Evolutionary conservation across 176 grass and related monocot species (phyloP).

Genomic region (Musa schizocarpa): DNA sequence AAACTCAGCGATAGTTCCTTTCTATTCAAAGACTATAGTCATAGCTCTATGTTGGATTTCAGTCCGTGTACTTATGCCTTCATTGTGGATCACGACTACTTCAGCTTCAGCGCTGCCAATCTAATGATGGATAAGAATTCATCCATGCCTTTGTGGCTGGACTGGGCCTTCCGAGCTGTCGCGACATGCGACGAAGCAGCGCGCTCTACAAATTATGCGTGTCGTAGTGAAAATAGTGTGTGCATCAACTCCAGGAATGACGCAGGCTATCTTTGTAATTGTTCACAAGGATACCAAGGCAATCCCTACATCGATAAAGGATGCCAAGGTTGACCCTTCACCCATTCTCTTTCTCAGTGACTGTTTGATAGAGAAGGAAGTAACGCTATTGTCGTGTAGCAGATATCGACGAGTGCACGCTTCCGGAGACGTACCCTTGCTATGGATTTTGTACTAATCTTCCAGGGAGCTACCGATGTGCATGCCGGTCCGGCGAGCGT

Average conservation of each 20-base stretch:
- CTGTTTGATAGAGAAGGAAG: background rate
- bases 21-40: background rate
- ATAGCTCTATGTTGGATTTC: conserved; percentile 6
- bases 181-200: conserved; percentile 7
- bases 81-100: conserved; percentile 4
- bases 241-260: conserved; percentile 8
- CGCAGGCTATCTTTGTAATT: conserved; percentile 23
- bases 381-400: too few relatives aligned
- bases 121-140: conserved; percentile 3
- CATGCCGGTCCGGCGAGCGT: background rate
- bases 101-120: conserved; percentile 3
- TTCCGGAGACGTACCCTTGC: background rate
- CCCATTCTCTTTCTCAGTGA: background rate
- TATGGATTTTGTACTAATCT: background rate
- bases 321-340: conserved; percentile 15
- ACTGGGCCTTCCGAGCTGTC: conserved; percentile 20
- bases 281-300: conserved; percentile 25
- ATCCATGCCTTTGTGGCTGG: conserved; percentile 15
- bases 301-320: conserved; percentile 26
- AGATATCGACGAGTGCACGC: background rate
- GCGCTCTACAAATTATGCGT: conserved; percentile 2
- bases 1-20: background rate
- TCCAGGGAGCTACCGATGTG: background rate
- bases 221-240: conserved; percentile 5
- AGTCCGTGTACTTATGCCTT: conserved; percentile 26